Percentiles rank a stretch among this genome's conserved stretches.
Evolutionary conservation across 2,329 filamentous ascomycete genomes (phyloP).

Genomic region (Fusarium foetens): DNA sequence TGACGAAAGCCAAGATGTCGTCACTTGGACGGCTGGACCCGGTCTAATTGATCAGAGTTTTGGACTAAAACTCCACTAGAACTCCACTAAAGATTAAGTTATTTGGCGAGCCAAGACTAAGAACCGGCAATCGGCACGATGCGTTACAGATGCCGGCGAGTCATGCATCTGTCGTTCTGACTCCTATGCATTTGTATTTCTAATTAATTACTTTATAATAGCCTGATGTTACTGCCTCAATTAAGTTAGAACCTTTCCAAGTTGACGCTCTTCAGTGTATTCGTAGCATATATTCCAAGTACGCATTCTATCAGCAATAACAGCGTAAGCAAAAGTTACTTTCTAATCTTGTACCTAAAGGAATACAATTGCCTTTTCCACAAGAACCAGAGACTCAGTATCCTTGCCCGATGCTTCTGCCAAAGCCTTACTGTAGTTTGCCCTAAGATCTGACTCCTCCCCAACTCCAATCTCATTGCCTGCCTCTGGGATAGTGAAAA

Average conservation of each 20-base stretch:
- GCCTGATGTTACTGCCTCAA: too few species aligned
- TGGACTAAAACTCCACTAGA: neutral
- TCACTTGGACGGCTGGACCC: neutral
- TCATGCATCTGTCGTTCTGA: accelerated
- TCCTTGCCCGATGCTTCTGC: accelerated
- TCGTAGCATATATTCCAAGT: too few species aligned
- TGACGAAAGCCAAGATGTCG: neutral
- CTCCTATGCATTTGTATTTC: neutral
- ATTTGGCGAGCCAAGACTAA: neutral
- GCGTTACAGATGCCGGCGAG: accelerated
- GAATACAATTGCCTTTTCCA: neutral
- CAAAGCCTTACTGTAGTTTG: accelerated
- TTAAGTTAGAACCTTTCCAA: too few species aligned
- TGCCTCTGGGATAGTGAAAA: accelerated
- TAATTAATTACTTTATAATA: neutral
- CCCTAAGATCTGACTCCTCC: accelerated
- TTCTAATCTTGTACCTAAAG: accelerated
- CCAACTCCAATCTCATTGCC: accelerated
- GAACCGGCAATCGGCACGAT: neutral
- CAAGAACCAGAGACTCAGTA: accelerated
- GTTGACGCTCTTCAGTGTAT: too few species aligned
- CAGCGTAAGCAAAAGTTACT: accelerated
- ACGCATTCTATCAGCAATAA: neutral
- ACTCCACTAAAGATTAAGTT: neutral
- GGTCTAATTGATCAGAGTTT: neutral